Conservation (phyloP, 257 asterid genomes). For the Apocynum venetum region DNA sequence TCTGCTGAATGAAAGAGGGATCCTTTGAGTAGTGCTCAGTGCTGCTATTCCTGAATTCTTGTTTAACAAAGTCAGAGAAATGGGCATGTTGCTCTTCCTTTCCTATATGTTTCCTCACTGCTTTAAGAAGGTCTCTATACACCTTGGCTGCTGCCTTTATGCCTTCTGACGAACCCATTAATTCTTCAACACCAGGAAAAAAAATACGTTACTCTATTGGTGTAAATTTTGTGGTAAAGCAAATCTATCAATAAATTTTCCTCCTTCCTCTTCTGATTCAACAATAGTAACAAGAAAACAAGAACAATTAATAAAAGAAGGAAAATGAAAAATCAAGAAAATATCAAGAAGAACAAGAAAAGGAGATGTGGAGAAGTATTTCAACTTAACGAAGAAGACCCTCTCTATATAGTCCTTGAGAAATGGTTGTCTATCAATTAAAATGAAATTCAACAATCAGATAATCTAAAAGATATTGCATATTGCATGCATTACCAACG, state of each 20-base stretch:
- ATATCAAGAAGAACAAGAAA: not conserved
- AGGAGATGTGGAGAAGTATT: not conserved
- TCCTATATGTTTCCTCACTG: slow-evolving; percentile 64
- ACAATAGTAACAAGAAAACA: too few relatives aligned
- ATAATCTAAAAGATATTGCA: too few relatives aligned
- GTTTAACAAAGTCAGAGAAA: slow-evolving; percentile 61
- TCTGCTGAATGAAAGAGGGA: slow-evolving; percentile 28
- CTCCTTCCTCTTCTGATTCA: too few relatives aligned
- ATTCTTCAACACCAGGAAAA: not conserved
- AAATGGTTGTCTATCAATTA: too few relatives aligned
- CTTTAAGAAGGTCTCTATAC: slow-evolving; percentile 63
- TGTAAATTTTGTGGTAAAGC: not conserved
- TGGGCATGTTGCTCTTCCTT: slow-evolving; percentile 54
- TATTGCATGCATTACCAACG: too few relatives aligned
- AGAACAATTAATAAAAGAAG: not conserved
- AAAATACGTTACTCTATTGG: not conserved
- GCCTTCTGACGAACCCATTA: slow-evolving; percentile 43
- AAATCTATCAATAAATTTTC: too few relatives aligned
- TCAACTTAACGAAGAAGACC: not conserved
- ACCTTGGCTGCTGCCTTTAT: slow-evolving; percentile 33
- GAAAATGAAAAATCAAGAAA: not conserved
- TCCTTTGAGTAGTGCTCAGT: slow-evolving; percentile 12
- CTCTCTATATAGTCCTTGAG: not conserved
- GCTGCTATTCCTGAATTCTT: slow-evolving; percentile 46
- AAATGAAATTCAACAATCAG: too few relatives aligned